Percentiles rank a stretch among this genome's conserved stretches.
Evolutionary conservation across 768 basidiomycete species (phyloP).

Genomic region (Leccinum obscurum): DNA sequence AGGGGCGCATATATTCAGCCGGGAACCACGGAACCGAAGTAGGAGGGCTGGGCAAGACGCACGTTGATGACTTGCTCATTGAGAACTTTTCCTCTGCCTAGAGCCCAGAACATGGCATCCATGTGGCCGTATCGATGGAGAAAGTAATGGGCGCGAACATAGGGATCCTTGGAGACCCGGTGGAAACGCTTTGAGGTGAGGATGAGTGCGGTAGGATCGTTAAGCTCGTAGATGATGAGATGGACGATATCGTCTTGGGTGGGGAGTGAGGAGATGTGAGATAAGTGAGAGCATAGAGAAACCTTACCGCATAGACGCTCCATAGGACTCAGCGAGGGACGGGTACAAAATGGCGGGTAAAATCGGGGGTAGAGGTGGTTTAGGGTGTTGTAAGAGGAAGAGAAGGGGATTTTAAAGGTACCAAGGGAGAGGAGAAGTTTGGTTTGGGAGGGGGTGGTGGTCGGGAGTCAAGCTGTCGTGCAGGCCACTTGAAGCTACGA

Average conservation of each 20-base stretch:
- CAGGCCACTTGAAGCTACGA: slow-evolving; percentile 30
- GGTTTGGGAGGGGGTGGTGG: slow-evolving; percentile 37
- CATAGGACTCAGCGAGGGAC: slow-evolving; percentile 38
- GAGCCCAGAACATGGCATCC: slow-evolving; percentile 73
- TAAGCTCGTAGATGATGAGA: slow-evolving; percentile 70
- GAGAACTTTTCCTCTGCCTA: slow-evolving; percentile 67
- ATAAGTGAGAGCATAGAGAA: slow-evolving; percentile 10
- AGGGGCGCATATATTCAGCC: slow-evolving; percentile 29
- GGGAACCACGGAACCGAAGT: slow-evolving; percentile 17
- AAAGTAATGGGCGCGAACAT: slow-evolving; percentile 77
- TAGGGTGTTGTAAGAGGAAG: neutral
- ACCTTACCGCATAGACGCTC: slow-evolving; percentile 67
- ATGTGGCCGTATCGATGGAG: slow-evolving; percentile 68
- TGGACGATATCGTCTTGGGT: slow-evolving; percentile 63
- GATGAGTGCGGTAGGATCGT: slow-evolving; percentile 61
- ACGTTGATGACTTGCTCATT: slow-evolving; percentile 70
- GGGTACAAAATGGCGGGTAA: neutral
- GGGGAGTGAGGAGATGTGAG: slow-evolving; percentile 11
- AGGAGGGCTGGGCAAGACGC: slow-evolving; percentile 31
- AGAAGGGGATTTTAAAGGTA: neutral
- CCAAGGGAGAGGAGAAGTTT: slow-evolving; percentile 21
- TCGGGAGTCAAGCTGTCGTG: slow-evolving; percentile 35
- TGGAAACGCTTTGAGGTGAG: slow-evolving; percentile 59
- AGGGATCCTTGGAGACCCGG: slow-evolving; percentile 67
- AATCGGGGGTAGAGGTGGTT: slow-evolving; percentile 2